A percentile compares a stretch with the other conserved stretches of the same genome.
Evolutionary conservation across 192 early-diverging fungal genomes (phyloP).

Genomic region (Backusella sp.): DNA sequence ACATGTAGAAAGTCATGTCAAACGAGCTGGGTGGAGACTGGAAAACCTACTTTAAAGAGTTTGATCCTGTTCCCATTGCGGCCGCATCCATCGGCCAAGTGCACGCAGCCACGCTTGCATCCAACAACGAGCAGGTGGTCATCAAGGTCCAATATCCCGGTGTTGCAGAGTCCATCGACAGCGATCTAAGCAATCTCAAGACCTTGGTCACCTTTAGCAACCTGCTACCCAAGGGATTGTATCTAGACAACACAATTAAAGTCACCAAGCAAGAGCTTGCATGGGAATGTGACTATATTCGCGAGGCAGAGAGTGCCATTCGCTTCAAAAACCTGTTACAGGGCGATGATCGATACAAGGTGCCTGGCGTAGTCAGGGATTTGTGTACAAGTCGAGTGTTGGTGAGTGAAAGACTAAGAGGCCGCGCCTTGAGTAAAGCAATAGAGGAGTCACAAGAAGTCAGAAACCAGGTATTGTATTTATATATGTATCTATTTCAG

Average conservation of each 20-base stretch:
- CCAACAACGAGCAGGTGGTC: conserved; percentile 57
- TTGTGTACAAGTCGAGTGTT: conserved; percentile 73
- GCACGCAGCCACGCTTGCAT: conserved; percentile 57
- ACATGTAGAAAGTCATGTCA: conserved; percentile 55
- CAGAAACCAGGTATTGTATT: conserved; percentile 46
- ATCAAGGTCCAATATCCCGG: conserved; percentile 99
- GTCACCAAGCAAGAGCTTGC: conserved; percentile 86
- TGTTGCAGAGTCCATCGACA: conserved; percentile 83
- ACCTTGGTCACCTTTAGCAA: conserved; percentile 77
- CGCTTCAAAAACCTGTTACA: conserved; percentile 67
- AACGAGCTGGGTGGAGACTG: conserved; percentile 73
- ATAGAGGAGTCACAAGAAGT: conserved; percentile 56
- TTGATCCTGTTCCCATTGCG: conserved; percentile 84
- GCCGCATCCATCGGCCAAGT: conserved; percentile 91
- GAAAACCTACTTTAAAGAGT: conserved; percentile 63
- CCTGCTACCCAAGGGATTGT: conserved; percentile 90
- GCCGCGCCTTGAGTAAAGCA: conserved; percentile 65
- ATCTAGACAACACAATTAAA: conserved; percentile 93
- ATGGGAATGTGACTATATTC: conserved; percentile 91
- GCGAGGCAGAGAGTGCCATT: conserved; percentile 79
- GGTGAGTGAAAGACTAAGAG: conserved; percentile 75
- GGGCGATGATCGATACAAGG: conserved; percentile 58
- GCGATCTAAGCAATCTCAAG: conserved; percentile 82
- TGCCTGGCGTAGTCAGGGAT: conserved; percentile 72
- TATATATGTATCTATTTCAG: too few species aligned